Conservation (phyloP, 1,284 basidiomycete genomes). For the Ganoderma lucidum region DNA sequence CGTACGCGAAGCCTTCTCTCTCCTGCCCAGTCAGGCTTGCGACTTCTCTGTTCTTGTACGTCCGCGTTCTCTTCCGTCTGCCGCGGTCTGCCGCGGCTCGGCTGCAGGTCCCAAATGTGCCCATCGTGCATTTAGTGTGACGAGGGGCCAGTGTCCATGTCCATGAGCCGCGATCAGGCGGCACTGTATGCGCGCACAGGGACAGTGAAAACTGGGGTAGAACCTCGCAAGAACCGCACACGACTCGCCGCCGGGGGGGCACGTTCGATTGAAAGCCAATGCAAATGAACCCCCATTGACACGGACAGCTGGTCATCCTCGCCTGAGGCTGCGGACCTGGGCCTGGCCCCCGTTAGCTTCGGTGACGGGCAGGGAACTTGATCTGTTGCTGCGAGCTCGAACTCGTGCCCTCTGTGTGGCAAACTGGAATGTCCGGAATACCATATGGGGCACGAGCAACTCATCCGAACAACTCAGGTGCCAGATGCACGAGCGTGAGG, state of each 20-base stretch:
- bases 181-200: not conserved
- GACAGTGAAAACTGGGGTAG: constrained; percentile 10
- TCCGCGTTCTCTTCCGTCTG: not conserved
- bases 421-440: not conserved
- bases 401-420: constrained; percentile 7
- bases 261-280: not conserved
- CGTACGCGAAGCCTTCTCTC: constrained; percentile 6
- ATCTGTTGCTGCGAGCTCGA: not conserved
- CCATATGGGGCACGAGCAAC: not conserved
- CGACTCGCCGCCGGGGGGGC: constrained; percentile 10
- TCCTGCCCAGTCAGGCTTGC: not conserved
- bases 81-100: not conserved
- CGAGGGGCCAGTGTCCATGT: not conserved
- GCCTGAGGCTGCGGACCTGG: constrained; percentile 1
- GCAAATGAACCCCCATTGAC: not conserved
- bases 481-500: not conserved
- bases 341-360: not conserved
- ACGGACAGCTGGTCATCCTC: not conserved
- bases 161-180: not conserved
- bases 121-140: not conserved
- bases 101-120: not conserved
- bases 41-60: not conserved
- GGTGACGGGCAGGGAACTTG: not conserved
- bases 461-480: not conserved
- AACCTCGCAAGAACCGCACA: constrained; percentile 26